Evolutionary conservation across 2,329 filamentous ascomycete genomes (phyloP), one percentile per base, ranked within the genome.

Genomic region (Paramyrothecium sp.): DNA sequence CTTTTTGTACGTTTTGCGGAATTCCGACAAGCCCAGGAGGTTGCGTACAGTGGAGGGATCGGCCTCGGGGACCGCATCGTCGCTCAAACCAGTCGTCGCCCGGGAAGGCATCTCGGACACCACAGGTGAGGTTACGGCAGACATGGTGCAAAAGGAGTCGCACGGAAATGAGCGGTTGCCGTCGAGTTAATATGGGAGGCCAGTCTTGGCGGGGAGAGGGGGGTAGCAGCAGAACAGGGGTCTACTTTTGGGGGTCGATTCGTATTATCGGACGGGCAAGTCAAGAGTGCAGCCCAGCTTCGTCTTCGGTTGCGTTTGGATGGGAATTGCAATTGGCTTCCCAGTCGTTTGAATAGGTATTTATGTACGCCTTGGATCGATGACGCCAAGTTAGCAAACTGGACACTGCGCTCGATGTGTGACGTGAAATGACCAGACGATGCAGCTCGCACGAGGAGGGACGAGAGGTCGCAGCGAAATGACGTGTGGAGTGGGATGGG

Each of bases 1-100:
- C 13, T 3, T 19, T 17, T 17, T 4, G 10, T 10, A 16, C 33
- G 33, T 16, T 10, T 38, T 8, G 33, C 33, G 10, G 33, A 11
- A 21, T 11, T 7, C 23, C 17, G 23, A 44, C n/a, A 34, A 38
- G 12, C 13, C 48, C 44, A 46, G 55, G 33, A 10, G 26, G 10
- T 30, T 23, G 75, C 82, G 66, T 75, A 86, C 84, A 62, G 76
- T 84, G 62, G 75, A 80, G 54, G 85, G 83, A 60, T 88, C 85
- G 33, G 79, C 74, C 55, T 85, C 83, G 8, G 83, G 82, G 47
- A 86, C 72, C 46, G 83, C 83, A 57, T 86, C 84, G n/a, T 86
- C 84, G 71, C 77, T 79, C 33, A 78, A 61, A 56, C 71, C 72
- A 11, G 80, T 83, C 19, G 74, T 72, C 54, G 79, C 76, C 70